Evolutionary conservation across 75 land plant genomes (phyloP).

Genomic region (Pseudotsuga menziesii): DNA sequence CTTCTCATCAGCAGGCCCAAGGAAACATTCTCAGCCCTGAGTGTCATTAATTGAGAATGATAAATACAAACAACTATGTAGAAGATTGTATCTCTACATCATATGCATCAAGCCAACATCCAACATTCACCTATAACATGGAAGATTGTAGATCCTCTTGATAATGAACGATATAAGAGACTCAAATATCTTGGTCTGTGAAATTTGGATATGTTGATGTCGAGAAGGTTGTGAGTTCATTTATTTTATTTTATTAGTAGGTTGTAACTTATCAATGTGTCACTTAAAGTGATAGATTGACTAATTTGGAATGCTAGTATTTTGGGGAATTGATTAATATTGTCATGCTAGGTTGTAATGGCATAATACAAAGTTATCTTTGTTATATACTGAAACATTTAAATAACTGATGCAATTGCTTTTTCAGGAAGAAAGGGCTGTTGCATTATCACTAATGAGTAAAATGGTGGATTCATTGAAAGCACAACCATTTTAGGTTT

Average conservation of each 20-base stretch:
- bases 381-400: background rate
- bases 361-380: background rate
- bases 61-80: too few species aligned
- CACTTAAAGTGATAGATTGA: background rate
- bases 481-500: conserved; percentile 66
- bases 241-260: background rate
- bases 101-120: too few species aligned
- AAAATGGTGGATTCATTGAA: conserved; percentile 70
- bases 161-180: too few species aligned
- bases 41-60: too few species aligned
- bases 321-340: background rate
- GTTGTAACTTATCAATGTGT: background rate
- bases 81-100: too few species aligned
- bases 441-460: conserved; percentile 46
- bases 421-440: conserved; percentile 60
- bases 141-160: too few species aligned
- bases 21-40: too few species aligned
- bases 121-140: too few species aligned
- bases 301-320: background rate
- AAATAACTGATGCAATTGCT: background rate
- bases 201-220: background rate
- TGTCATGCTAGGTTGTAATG: background rate
- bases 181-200: background rate
- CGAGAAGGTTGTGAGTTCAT: background rate
- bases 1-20: too few species aligned